These are phyloP conservation scores for Diaporthe vaccinii DNA, from an alignment of 2,329 filamentous ascomycete genomes.

Conservation along the genomic window DNA sequence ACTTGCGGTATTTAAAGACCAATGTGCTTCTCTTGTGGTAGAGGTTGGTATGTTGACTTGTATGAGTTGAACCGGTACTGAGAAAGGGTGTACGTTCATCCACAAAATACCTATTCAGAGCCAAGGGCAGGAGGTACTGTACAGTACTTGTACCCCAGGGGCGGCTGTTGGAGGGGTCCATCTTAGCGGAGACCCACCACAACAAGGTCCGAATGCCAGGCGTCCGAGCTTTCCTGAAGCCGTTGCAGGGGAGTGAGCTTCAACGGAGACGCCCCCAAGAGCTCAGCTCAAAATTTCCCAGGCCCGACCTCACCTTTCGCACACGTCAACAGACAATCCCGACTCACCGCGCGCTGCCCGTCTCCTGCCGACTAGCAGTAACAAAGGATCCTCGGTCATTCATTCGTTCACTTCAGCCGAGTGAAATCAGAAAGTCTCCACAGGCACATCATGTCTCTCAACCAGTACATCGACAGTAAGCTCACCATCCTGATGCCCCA, in stretches of 20 bases:
- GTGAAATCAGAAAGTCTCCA: not conserved
- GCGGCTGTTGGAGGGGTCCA: slow-evolving; percentile 21
- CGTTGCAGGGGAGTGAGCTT: slow-evolving; percentile 38
- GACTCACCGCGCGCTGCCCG: slow-evolving; percentile 15
- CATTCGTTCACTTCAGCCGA: slow-evolving; percentile 16
- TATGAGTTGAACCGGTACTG: not conserved
- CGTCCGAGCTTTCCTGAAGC: slow-evolving; percentile 32
- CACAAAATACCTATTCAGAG: no score
- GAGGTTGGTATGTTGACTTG: no score
- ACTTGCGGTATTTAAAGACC: not conserved
- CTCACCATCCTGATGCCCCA: not conserved
- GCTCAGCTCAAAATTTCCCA: slow-evolving; percentile 36
- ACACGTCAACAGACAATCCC: slow-evolving; percentile 21
- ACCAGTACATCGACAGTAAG: slow-evolving; percentile 51
- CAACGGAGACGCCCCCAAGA: slow-evolving; percentile 5
- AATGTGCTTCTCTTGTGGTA: not conserved
- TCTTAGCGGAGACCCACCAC: slow-evolving; percentile 31
- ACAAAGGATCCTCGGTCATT: not conserved
- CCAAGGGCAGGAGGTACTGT: not conserved
- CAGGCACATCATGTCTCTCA: slow-evolving; percentile 47
- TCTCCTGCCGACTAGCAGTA: not conserved
- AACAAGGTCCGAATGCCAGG: not conserved
- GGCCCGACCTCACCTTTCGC: slow-evolving; percentile 21
- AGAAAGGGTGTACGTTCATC: not conserved
- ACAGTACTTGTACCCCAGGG: not conserved